These are phyloP conservation scores for Fusarium sarcochroum DNA, from an alignment of 2,329 filamentous ascomycete species.

Conservation along the genomic window DNA sequence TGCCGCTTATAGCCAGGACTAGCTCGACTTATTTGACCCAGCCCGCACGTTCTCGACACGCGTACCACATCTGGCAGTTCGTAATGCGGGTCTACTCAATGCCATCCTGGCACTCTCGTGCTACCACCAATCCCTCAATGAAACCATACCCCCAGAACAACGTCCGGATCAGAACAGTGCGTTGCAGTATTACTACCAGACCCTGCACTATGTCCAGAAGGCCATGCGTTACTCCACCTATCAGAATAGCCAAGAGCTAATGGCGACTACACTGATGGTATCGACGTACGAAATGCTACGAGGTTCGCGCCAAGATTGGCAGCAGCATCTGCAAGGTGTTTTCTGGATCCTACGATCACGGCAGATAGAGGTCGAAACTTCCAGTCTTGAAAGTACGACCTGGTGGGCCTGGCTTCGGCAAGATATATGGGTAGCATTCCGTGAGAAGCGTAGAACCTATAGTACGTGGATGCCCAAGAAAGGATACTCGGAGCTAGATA, in stretches of 20 bases:
- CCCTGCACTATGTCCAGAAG: constrained; percentile 71
- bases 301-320: constrained; percentile 64
- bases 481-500: constrained; percentile 61
- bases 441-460: constrained; percentile 68
- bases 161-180: constrained; percentile 43
- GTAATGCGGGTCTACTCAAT: constrained; percentile 69
- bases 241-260: constrained; percentile 68
- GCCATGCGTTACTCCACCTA: constrained; percentile 72
- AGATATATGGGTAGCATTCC: constrained; percentile 75
- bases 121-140: constrained; percentile 35
- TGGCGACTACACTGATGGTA: constrained; percentile 71
- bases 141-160: not conserved
- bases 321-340: constrained; percentile 73
- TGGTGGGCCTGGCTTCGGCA: constrained; percentile 79
- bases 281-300: constrained; percentile 78
- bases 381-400: constrained; percentile 68
- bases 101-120: constrained; percentile 68
- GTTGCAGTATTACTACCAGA: constrained; percentile 72
- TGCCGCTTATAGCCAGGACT: not conserved
- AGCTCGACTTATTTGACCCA: constrained; percentile 47
- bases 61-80: constrained; percentile 42
- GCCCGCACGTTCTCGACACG: constrained; percentile 38
- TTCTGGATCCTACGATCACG: constrained; percentile 77
- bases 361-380: constrained; percentile 70
- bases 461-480: constrained; percentile 71